These are phyloP conservation scores for Microstroma glucosiphilum DNA, from an alignment of 1,284 basidiomycete species.

Conservation along the genomic window DNA sequence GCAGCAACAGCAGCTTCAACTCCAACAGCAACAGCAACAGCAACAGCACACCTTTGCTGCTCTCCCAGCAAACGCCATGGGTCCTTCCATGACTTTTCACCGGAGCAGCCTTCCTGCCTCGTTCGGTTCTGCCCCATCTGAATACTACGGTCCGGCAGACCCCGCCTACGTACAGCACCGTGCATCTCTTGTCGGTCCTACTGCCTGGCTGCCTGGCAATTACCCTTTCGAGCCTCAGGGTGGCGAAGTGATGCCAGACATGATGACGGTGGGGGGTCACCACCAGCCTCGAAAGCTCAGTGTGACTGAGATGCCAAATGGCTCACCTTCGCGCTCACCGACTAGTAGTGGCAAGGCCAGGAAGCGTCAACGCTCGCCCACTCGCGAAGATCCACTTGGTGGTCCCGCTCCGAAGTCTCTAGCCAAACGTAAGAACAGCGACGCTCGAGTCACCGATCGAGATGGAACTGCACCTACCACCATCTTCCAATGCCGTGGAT, in stretches of 20 bases:
- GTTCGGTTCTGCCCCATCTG: background rate
- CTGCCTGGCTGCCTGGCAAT: too few relatives aligned
- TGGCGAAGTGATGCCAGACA: too few relatives aligned
- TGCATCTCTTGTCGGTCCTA: too few relatives aligned
- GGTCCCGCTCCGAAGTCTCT: background rate
- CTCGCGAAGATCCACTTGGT: background rate
- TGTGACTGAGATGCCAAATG: too few relatives aligned
- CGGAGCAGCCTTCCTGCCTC: too few relatives aligned
- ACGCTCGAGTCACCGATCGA: background rate
- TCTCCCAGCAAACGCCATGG: background rate
- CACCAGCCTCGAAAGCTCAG: too few relatives aligned
- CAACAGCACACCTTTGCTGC: background rate
- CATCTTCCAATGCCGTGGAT: slow-evolving; percentile 89
- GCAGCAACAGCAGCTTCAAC: background rate
- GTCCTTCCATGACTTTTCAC: too few relatives aligned
- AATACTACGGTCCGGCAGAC: background rate
- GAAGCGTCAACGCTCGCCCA: background rate
- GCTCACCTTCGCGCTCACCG: background rate
- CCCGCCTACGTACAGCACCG: too few relatives aligned
- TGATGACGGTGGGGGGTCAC: too few relatives aligned
- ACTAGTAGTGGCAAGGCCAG: background rate
- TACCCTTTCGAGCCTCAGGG: too few relatives aligned
- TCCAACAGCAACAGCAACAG: background rate
- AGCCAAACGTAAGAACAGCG: background rate
- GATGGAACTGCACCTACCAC: slow-evolving; percentile 53